phyloP scores from a whole-genome alignment of 2,329 filamentous ascomycete species.

The Colletotrichum sansevieriae region DNA sequence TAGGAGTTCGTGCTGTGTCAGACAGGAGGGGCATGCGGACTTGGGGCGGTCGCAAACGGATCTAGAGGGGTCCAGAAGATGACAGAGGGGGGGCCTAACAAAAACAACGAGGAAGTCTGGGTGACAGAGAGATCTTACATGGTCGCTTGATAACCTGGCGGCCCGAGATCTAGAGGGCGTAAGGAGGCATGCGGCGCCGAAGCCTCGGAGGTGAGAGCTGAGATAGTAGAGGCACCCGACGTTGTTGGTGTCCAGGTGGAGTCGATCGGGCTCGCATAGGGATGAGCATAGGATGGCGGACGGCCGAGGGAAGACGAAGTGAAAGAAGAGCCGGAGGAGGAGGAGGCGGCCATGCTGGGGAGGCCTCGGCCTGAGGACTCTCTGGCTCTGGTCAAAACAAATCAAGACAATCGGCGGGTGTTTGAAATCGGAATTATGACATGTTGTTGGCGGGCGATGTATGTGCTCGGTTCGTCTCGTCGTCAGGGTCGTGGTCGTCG shows the following conservation, averaged over 20 bases:
- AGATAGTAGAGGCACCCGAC: constrained; percentile 58
- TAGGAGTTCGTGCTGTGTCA: constrained; percentile 45
- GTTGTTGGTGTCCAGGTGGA: constrained; percentile 60
- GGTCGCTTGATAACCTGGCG: constrained; percentile 66
- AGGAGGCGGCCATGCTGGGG: constrained; percentile 55
- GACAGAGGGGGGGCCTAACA: constrained; percentile 3
- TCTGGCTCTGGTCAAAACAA: constrained; percentile 32
- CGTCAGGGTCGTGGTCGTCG: background rate
- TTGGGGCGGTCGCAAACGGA: constrained; percentile 7
- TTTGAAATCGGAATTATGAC: constrained; percentile 17
- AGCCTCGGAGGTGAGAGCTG: constrained; percentile 55
- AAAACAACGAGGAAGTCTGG: too few species aligned
- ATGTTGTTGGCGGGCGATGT: constrained; percentile 8
- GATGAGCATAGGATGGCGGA: constrained; percentile 56
- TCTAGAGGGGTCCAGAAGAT: constrained; percentile 1
- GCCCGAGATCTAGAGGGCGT: constrained; percentile 63
- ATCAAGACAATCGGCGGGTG: constrained; percentile 2
- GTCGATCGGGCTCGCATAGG: constrained; percentile 58
- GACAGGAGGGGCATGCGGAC: constrained; percentile 17
- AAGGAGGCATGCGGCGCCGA: constrained; percentile 58
- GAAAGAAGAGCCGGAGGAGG: constrained; percentile 64
- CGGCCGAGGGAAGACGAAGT: constrained; percentile 60
- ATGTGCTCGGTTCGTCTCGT: constrained; percentile 19
- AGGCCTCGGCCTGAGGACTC: constrained; percentile 2
- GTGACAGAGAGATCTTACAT: constrained; percentile 54